Evolutionary conservation across 192 early-diverging fungal genomes (phyloP).

Genomic region (Allomyces macrogynus): DNA sequence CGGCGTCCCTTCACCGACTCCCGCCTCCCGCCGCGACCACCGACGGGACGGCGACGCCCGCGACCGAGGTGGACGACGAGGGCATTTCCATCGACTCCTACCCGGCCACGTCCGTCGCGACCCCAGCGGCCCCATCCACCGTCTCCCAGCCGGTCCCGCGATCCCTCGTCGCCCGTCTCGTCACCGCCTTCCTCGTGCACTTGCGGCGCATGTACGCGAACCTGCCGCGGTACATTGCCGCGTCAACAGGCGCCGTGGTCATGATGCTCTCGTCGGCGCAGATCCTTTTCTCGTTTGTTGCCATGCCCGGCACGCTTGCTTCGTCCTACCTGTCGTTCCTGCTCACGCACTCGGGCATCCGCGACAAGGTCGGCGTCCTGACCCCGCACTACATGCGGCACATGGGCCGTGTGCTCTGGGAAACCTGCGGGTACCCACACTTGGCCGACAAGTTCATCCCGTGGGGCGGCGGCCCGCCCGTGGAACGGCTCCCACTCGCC

Average conservation of each 20-base stretch:
- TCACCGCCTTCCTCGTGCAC: no score
- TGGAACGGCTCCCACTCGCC: slow-evolving; percentile 9
- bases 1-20: not conserved
- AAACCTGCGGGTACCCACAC: not conserved
- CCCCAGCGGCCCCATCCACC: no score
- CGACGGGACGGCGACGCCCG: no score
- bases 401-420: slow-evolving; percentile 5
- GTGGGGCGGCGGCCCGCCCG: slow-evolving; percentile 7
- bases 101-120: no score
- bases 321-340: slow-evolving; percentile 34
- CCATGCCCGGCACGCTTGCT: slow-evolving; percentile 33
- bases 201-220: slow-evolving; percentile 14
- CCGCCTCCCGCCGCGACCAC: no score
- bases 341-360: slow-evolving; percentile 15
- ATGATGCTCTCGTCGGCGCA: slow-evolving; percentile 25
- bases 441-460: slow-evolving; percentile 7
- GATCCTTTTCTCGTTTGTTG: slow-evolving; percentile 26
- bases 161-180: no score
- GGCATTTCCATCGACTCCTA: no score
- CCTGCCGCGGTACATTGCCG: slow-evolving; percentile 16
- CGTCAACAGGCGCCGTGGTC: slow-evolving; percentile 17
- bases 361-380: slow-evolving; percentile 9
- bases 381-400: slow-evolving; percentile 5
- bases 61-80: no score
- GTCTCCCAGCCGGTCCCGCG: no score